Base-by-base conservation (phyloP, 2,329 filamentous ascomycete species). In the Penicillium sp. region DNA sequence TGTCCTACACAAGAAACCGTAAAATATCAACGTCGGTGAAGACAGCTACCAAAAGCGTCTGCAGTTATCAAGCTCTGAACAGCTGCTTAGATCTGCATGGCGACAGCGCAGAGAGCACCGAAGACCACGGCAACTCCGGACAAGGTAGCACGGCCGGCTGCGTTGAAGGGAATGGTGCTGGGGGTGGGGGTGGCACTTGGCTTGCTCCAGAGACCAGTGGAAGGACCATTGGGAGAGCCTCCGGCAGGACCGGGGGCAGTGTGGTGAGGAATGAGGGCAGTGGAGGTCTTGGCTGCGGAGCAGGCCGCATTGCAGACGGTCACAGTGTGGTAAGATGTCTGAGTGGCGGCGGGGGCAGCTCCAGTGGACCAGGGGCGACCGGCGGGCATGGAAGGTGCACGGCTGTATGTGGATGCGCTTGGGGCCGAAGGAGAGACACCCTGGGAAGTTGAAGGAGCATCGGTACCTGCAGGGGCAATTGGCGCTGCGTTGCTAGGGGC, bases 1-100 rank as follows among this genome's bases (percentile, higher is more conserved):
- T 56, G 27, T 57, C 50, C 43, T 51, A 45, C 39, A 41, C 40
- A 41, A 49, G 36, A 39, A 48, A 57, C 43, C 39, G 23, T 38
- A 34, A 44, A 27, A 44, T 39, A 34, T 39, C 26, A 38, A 43
- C 38, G 43, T 29, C n/a, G 32, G 16, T 13, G 19, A 51, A 39
- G 19, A 35, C 32, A 35, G 2, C 39, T 39, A 32, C 30, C 26
- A 44, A 35, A 30, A 34, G 30, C 10, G n/a, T 47, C 14, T 26
- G 32, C 29, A 30, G 27, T 16, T 23, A 49, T 3, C 18, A 16
- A 7, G 27, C 26, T 32, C 8, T 26, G 35, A 29, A 36, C 9
- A 3, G 1, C n/a, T 18, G 53, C 48, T 64, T 60, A 67, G 42
- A 66, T 45, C 55, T 67, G 63, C 58, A 68, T 59, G 34, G 57